Evolutionary conservation across 2,329 filamentous ascomycete species (phyloP), one percentile per base, ranked within the genome.

Genomic region (Chalaropsis thielavioides): DNA sequence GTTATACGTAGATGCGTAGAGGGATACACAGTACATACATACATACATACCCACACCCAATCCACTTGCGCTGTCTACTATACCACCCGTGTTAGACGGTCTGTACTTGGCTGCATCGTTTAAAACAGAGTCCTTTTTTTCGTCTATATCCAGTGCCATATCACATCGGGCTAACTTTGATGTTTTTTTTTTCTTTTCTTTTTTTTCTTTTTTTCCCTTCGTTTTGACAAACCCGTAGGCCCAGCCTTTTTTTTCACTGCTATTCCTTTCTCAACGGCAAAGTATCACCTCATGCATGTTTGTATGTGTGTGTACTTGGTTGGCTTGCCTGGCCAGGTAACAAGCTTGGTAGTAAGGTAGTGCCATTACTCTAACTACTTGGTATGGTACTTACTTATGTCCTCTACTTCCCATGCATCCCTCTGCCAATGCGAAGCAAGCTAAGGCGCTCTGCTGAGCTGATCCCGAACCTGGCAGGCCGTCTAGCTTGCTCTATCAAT

Each of bases 371-470:
- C 8, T 1, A 10, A 10, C 5, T 38, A 38, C 46, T 51, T 51
- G 46, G 46, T 51, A 24, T 51, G 46, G 46, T 51, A 24, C 46
- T 22, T 51, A 51, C 46, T 24, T 56, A 56, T 27, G 6, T 19
- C 24, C 43, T 17, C n/a, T n/a, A n/a, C n/a, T n/a, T 56, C 51
- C 27, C 51, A 35, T 35, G 15, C 51, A 35, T 38, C 51, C 51
- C 51, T 58, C 51, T 38, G 27, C 51, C 51, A 31, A 58, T 58
- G 24, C 51, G 31, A 58, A 58, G 51, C 51, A 58, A 58, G 51
- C 27, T 35, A 58, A 35, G 31, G 51, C 51, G 51, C 51, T 17
- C 6, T 58, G 51, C 51, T 58, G 51, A 58, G 51, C 51, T 58
- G 51, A 58, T 35, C 51, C 51, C n/a, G 24, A 27, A 58, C 51